phyloP scores from a whole-genome alignment of 805 yeast species.

The Starmerella potacharoeniae region DNA sequence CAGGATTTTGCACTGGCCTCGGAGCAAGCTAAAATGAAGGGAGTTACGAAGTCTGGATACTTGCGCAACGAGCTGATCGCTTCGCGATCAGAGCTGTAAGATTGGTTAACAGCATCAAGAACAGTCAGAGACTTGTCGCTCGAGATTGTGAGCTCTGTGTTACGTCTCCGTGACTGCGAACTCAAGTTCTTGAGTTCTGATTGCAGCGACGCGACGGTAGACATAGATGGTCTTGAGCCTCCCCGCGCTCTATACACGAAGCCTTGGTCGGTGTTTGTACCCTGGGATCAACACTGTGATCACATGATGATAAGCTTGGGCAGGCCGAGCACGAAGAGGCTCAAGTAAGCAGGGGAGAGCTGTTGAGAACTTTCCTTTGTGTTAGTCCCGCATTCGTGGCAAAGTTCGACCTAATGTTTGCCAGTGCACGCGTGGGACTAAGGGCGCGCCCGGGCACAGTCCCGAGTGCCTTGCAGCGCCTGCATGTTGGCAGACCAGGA shows the following conservation, averaged over 20 bases:
- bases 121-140: constrained; percentile 19
- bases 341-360: neutral
- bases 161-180: constrained; percentile 61
- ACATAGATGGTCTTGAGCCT: constrained; percentile 6
- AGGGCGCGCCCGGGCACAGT: neutral
- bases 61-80: constrained; percentile 11
- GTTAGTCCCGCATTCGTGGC: neutral
- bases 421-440: neutral
- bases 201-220: constrained; percentile 28
- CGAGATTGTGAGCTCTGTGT: constrained; percentile 47
- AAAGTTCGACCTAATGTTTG: neutral
- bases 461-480: neutral
- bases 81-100: constrained; percentile 7
- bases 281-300: neutral
- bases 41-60: constrained; percentile 46
- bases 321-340: neutral
- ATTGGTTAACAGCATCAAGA: constrained; percentile 14
- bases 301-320: neutral
- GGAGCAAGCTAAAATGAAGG: constrained; percentile 61
- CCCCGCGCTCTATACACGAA: neutral
- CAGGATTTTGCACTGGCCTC: constrained; percentile 65
- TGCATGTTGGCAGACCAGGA: neutral
- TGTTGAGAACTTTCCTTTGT: neutral
- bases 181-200: constrained; percentile 50
- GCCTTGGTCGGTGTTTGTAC: neutral